Percentiles rank a stretch among this genome's conserved stretches.
These are phyloP conservation scores for Termitomyces titanicus DNA, from an alignment of 768 basidiomycete species.

Conservation along the genomic window DNA sequence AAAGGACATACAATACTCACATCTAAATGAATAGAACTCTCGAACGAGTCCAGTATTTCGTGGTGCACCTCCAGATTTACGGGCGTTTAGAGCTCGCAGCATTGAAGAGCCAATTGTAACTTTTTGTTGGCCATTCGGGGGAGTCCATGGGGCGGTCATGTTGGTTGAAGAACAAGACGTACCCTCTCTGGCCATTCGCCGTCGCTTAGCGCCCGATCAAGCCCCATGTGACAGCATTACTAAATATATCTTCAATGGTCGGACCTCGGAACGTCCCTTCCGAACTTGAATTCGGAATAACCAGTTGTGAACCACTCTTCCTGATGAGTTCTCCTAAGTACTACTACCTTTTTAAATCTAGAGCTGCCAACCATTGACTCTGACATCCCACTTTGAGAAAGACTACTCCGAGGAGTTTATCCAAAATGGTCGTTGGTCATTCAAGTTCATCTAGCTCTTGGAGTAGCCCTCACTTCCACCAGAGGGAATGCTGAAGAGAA, in stretches of 20 bases:
- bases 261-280: background rate
- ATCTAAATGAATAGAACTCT: conserved; percentile 77
- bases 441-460: no score
- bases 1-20: conserved; percentile 37
- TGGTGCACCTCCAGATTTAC: conserved; percentile 56
- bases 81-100: conserved; percentile 61
- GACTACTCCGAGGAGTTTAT: no score
- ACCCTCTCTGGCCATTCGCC: background rate
- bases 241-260: background rate
- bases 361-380: no score
- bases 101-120: conserved; percentile 55
- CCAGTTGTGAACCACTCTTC: no score
- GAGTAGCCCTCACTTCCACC: no score
- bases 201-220: background rate
- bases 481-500: no score
- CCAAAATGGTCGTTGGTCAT: no score
- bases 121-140: conserved; percentile 50
- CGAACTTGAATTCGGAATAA: no score
- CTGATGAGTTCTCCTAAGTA: no score
- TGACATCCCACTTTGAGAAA: no score
- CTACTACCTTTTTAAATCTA: no score
- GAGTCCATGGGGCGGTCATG: conserved; percentile 49
- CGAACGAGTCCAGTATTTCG: conserved; percentile 44
- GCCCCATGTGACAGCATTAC: background rate
- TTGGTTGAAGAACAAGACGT: conserved; percentile 25